Evolutionary conservation across 179 eudicot species (phyloP).

Genomic region (Gypsophila paniculata): DNA sequence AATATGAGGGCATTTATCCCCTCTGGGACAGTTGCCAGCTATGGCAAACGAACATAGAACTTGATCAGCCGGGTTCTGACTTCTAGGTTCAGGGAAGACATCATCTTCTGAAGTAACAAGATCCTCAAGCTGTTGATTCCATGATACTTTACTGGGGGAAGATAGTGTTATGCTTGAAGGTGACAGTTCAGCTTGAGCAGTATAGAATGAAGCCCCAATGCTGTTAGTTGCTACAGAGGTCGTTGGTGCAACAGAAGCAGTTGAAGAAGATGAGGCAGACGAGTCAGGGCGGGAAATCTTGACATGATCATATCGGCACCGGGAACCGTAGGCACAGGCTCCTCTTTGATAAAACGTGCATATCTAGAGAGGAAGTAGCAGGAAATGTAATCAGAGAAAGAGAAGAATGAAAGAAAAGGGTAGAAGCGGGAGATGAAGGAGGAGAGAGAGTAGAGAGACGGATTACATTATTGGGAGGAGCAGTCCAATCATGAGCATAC

Average conservation of each 20-base stretch:
- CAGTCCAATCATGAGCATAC: constrained; percentile 85
- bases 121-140: constrained; percentile 39
- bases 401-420: not conserved
- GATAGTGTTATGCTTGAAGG: constrained; percentile 38
- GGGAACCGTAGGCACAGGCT: constrained; percentile 70
- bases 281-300: constrained; percentile 45
- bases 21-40: constrained; percentile 82
- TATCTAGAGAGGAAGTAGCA: constrained; percentile 35
- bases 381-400: not conserved
- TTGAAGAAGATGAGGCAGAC: constrained; percentile 53
- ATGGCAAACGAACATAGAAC: constrained; percentile 82
- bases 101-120: constrained; percentile 29
- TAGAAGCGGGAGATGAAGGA: not conserved
- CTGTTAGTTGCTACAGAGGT: constrained; percentile 23
- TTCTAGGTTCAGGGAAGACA: constrained; percentile 31
- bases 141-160: constrained; percentile 32
- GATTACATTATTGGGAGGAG: constrained; percentile 69
- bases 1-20: constrained; percentile 75
- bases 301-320: constrained; percentile 89
- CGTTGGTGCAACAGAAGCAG: constrained; percentile 26
- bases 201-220: constrained; percentile 28
- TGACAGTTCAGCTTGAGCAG: constrained; percentile 35
- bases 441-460: not conserved
- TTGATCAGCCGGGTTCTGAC: constrained; percentile 48
- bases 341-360: constrained; percentile 94